Evolutionary conservation across 805 yeast genomes (phyloP), one percentile per base, ranked within the genome.

Genomic region (Alloascoidea africana): DNA sequence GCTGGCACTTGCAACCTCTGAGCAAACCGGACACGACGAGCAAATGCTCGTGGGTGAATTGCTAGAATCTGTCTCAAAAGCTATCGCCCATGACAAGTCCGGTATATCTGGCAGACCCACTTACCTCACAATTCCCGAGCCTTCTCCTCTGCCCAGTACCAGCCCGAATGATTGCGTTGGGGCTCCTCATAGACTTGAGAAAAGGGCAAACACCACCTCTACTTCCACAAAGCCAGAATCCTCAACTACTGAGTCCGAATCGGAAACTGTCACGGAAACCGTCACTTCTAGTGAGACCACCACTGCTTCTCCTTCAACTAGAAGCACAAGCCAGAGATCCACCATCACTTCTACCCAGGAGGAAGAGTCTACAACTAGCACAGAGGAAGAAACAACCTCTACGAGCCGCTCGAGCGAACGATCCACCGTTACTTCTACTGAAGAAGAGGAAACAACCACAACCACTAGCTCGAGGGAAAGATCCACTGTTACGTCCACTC

Each of bases 221-320:
- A 23, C 30, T 23, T 8, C 30, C n/a, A n/a, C 8, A 23, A 23
- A 23, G 30, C n/a, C 30, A 8, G 30, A 23, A 23, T 8, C 30
- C 30, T 23, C 30, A 8, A 23, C 30, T 8, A 23, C 30, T n/a
- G 13, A 23, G n/a, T 8, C 30, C 13, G n/a, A 8, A 8, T 8
- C 30, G n/a, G 30, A 23, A 23, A 23, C 30, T n/a, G n/a, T n/a
- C 30, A n/a, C n/a, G n/a, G 30, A 23, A n/a, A 23, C 30, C n/a
- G 30, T 23, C 30, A 23, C 30, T 8, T 8, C 30, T n/a, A 23
- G 13, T 23, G n/a, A 23, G n/a, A 23, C 13, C n/a, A 23, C 30
- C n/a, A n/a, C n/a, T n/a, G n/a, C n/a, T n/a, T n/a, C n/a, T n/a
- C n/a, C n/a, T n/a, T n/a, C n/a, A n/a, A n/a, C n/a, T n/a, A n/a